These are phyloP conservation scores for Trametes cubensis DNA, from an alignment of 768 basidiomycete genomes.

Conservation along the genomic window DNA sequence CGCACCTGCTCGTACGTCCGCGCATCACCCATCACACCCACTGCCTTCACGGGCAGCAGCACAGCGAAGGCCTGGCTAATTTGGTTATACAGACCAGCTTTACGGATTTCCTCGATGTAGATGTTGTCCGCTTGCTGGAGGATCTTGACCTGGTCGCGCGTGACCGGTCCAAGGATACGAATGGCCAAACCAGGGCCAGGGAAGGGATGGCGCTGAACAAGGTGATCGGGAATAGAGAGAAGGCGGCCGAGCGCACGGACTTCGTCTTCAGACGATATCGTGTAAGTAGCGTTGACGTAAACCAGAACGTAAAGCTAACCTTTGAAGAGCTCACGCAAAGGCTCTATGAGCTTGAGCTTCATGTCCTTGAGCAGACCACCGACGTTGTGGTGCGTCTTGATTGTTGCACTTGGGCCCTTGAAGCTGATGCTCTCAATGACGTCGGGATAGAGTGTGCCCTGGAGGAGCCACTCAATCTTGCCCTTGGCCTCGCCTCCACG, in stretches of 20 bases:
- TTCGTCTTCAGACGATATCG: slow-evolving; percentile 65
- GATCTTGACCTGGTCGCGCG: slow-evolving; percentile 87
- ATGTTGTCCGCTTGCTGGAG: slow-evolving; percentile 91
- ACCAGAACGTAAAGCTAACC: slow-evolving; percentile 47
- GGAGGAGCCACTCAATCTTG: slow-evolving; percentile 93
- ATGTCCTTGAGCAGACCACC: slow-evolving; percentile 95
- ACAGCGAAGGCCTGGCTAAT: slow-evolving; percentile 98
- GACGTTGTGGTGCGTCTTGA: slow-evolving; percentile 99
- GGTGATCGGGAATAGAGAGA: slow-evolving; percentile 85
- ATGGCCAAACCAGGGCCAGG: slow-evolving; percentile 98
- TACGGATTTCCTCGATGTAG: slow-evolving; percentile 97
- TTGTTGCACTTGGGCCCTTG: slow-evolving; percentile 98
- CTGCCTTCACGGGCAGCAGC: slow-evolving; percentile 91
- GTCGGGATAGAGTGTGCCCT: slow-evolving; percentile 98
- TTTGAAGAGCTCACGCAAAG: slow-evolving; percentile 96
- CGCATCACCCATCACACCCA: slow-evolving; percentile 96
- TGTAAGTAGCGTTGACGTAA: neutral
- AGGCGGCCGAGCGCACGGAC: slow-evolving; percentile 91
- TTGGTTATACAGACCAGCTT: slow-evolving; percentile 87
- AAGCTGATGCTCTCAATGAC: slow-evolving; percentile 99
- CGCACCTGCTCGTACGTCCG: slow-evolving; percentile 92
- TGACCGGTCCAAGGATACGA: slow-evolving; percentile 95
- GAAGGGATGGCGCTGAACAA: slow-evolving; percentile 98
- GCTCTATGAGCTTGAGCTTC: slow-evolving; percentile 99
- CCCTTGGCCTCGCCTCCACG: slow-evolving; percentile 76